Conservation (phyloP, 2,329 filamentous ascomycete genomes). For the Anthostomella pinea region DNA sequence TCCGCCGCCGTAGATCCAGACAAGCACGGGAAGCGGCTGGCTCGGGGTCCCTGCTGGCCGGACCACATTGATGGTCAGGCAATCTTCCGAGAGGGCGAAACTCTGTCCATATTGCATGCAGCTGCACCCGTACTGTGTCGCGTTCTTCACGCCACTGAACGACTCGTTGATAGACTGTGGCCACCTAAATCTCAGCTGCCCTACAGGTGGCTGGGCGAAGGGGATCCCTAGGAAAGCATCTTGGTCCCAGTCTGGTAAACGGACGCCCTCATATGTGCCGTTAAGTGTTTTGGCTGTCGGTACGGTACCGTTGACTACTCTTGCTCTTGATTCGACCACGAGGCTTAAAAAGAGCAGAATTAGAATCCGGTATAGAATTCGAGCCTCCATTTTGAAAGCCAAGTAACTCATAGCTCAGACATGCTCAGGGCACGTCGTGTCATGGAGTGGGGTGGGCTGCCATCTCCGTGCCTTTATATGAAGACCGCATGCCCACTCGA, state of each 20-base stretch:
- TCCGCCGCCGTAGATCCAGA: slow-evolving; percentile 61
- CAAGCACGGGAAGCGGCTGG: slow-evolving; percentile 38
- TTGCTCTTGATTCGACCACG: neutral
- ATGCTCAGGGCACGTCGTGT: too few relatives aligned
- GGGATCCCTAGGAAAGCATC: slow-evolving; percentile 41
- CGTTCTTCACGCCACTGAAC: slow-evolving; percentile 38
- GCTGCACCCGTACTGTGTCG: slow-evolving; percentile 41
- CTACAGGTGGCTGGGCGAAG: slow-evolving; percentile 38
- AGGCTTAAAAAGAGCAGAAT: neutral
- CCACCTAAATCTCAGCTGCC: slow-evolving; percentile 35
- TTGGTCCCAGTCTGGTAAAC: slow-evolving; percentile 36
- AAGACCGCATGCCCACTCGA: too few relatives aligned
- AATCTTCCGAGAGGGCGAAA: slow-evolving; percentile 48
- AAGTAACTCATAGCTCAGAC: neutral
- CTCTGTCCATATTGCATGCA: slow-evolving; percentile 45
- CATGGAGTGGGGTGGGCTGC: too few relatives aligned
- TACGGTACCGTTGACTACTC: neutral
- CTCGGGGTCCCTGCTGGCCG: slow-evolving; percentile 34
- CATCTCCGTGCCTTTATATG: too few relatives aligned
- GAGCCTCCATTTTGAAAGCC: neutral
- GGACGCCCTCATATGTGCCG: slow-evolving; percentile 34
- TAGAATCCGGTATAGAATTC: neutral
- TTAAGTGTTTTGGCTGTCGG: slow-evolving; percentile 27
- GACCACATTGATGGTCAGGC: slow-evolving; percentile 42
- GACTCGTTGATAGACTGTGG: slow-evolving; percentile 37